Evolutionary conservation across 78 protist species (phyloP).

Genomic region (Anaeramoeba flamelloides): DNA sequence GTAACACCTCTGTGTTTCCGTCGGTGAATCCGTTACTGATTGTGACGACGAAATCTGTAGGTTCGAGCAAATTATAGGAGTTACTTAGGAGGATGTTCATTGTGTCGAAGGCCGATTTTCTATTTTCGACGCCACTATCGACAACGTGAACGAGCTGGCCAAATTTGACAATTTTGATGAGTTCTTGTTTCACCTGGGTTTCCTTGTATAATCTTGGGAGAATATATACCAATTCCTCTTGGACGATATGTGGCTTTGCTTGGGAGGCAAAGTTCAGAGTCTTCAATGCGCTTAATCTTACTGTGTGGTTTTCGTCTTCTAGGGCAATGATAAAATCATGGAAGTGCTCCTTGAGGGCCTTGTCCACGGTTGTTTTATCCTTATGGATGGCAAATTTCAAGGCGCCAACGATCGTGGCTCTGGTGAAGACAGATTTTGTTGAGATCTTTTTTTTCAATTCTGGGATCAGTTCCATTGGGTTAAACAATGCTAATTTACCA

Average conservation of each 20-base stretch:
- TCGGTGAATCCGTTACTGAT: conserved; percentile 49
- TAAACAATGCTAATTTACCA: conserved; percentile 54
- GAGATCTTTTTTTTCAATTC: conserved; percentile 6
- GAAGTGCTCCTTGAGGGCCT: conserved; percentile 12
- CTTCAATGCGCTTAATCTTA: conserved; percentile 54
- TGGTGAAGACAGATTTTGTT: neutral
- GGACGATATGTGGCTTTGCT: conserved; percentile 34
- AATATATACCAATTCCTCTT: conserved; percentile 14
- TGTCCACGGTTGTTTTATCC: conserved; percentile 25
- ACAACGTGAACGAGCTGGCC: conserved; percentile 84
- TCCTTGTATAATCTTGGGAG: conserved; percentile 50
- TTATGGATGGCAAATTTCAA: conserved; percentile 55
- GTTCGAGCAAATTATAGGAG: conserved; percentile 23
- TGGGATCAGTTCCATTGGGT: conserved; percentile 40
- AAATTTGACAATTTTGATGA: conserved; percentile 60
- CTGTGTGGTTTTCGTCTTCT: conserved; percentile 39
- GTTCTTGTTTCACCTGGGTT: conserved; percentile 35
- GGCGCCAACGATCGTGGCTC: conserved; percentile 47
- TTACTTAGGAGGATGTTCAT: conserved; percentile 65
- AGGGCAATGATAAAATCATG: conserved; percentile 27
- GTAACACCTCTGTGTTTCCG: too few relatives aligned
- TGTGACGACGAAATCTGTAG: conserved; percentile 24
- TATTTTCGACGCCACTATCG: conserved; percentile 75
- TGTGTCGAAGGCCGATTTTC: too few relatives aligned
- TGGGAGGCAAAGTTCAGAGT: conserved; percentile 60